Evolutionary conservation across 768 basidiomycete genomes (phyloP), one percentile per base, ranked within the genome.

Genomic region (Tulasnella calospora): DNA sequence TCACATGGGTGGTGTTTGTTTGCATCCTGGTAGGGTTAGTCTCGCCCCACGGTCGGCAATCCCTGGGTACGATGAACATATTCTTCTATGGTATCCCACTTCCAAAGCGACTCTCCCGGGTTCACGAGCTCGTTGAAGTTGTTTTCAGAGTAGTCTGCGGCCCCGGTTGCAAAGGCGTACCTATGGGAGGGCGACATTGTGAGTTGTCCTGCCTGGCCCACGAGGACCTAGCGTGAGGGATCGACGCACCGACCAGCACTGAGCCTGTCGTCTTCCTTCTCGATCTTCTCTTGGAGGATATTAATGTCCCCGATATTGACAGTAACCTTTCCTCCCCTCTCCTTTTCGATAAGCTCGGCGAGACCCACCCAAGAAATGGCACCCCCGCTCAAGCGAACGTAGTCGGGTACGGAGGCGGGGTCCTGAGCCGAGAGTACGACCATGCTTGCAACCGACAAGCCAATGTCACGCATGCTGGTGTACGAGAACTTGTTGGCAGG

Each of bases 61-160:
- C 23, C 51, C 51, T 51, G 23, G 23, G 51, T 51, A 51, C 23
- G 23, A n/a, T n/a, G 21, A 12, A 51, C 51, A n/a, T 51, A 51
- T 21, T 51, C 51, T n/a, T 51, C 23, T 4, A 51, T 51, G 10
- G 51, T 51, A 12, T 71, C 71, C 71, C 77, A 72, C 70, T 71
- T 78, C 77, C 77, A 78, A 67, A 41, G 46, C 46, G 27, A 30
- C 30, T 78, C 67, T 46, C 77, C 70, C 9, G 77, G 71, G 27
- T 73, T 78, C n/a, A 73, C 71, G 33, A 78, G 69, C 46, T 78
- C 71, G 47, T 78, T 78, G 70, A 74, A 30, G 40, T 73, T 78
- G 23, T 74, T 27, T 9, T 23, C 36, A 38, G 75, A 76, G 55
- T 57, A 76, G 57, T 76, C 75, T 35, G 35, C 55, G 2, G 35